Evolutionary conservation across 768 basidiomycete genomes (phyloP).

Genomic region (Tylopilus plumbeoviolaceoides): DNA sequence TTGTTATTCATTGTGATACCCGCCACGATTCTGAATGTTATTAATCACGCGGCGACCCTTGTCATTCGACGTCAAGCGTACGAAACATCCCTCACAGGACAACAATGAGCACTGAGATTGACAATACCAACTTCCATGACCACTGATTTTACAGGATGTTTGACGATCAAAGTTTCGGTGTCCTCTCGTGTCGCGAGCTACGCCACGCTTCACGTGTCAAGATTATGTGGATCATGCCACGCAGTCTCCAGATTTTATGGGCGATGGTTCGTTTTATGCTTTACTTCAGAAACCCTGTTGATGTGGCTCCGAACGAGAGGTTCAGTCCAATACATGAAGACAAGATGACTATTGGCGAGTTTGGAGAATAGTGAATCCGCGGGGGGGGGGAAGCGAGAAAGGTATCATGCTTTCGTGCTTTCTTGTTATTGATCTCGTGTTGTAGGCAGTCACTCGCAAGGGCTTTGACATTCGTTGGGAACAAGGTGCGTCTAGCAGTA

Average conservation of each 20-base stretch:
- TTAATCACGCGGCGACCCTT: not conserved
- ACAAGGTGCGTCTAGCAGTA: slow-evolving; percentile 24
- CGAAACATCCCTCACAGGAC: not conserved
- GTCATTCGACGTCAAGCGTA: not conserved
- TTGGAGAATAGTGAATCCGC: not conserved
- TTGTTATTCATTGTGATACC: not conserved
- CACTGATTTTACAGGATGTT: not conserved
- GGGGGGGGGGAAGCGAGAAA: no score
- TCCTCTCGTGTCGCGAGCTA: slow-evolving; percentile 7
- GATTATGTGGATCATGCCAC: slow-evolving; percentile 2
- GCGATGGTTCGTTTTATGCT: slow-evolving; percentile 4
- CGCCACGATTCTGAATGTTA: not conserved
- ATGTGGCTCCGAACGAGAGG: slow-evolving; percentile 7
- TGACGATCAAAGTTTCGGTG: not conserved
- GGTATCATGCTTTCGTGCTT: no score
- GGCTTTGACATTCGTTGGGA: not conserved
- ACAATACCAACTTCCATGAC: no score
- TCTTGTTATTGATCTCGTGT: not conserved
- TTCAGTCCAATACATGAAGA: not conserved
- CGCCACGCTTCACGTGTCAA: not conserved
- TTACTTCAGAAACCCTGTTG: not conserved
- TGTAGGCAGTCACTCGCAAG: not conserved
- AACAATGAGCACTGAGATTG: not conserved
- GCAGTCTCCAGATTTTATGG: not conserved
- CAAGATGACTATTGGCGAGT: no score